These are phyloP conservation scores for Zopfia rhizophila DNA, from an alignment of 2,329 filamentous ascomycete species.

Conservation along the genomic window DNA sequence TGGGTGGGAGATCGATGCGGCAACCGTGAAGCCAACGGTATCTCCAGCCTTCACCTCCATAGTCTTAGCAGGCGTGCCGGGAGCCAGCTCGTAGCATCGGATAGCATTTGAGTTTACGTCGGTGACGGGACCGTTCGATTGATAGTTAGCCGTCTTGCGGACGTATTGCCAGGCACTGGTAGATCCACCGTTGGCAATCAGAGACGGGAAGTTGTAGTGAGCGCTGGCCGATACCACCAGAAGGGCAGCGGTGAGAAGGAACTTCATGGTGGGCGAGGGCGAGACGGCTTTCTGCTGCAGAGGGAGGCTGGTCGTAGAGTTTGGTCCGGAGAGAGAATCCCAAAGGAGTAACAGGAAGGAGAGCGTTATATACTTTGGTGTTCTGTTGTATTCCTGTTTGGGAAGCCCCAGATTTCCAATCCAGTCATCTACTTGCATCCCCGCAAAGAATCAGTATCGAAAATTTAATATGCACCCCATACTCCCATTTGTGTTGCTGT, in stretches of 20 bases:
- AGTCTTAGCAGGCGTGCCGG: constrained; percentile 24
- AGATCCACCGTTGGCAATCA: constrained; percentile 32
- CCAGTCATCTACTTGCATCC: background rate
- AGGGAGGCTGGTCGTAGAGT: constrained; percentile 1
- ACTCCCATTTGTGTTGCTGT: constrained; percentile 4
- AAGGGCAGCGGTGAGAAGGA: constrained; percentile 29
- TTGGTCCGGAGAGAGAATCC: background rate
- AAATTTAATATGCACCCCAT: constrained; percentile 19
- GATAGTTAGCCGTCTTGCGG: constrained; percentile 48
- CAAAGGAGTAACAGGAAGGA: background rate
- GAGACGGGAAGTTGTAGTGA: constrained; percentile 47
- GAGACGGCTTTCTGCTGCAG: background rate
- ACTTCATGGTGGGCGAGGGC: constrained; percentile 38
- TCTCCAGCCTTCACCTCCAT: constrained; percentile 40
- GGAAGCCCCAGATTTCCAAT: background rate
- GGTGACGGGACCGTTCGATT: constrained; percentile 46
- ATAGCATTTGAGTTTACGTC: constrained; percentile 36
- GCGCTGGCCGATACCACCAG: constrained; percentile 37
- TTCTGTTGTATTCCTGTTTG: constrained; percentile 3
- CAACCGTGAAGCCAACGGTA: constrained; percentile 45
- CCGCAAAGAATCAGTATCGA: background rate
- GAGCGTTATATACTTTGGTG: constrained; percentile 1
- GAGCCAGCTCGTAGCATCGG: constrained; percentile 42
- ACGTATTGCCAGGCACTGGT: constrained; percentile 48
- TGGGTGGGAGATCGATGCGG: constrained; percentile 44